Evolutionary conservation across 1,284 basidiomycete species (phyloP).

Genomic region (Malassezia dermatis): DNA sequence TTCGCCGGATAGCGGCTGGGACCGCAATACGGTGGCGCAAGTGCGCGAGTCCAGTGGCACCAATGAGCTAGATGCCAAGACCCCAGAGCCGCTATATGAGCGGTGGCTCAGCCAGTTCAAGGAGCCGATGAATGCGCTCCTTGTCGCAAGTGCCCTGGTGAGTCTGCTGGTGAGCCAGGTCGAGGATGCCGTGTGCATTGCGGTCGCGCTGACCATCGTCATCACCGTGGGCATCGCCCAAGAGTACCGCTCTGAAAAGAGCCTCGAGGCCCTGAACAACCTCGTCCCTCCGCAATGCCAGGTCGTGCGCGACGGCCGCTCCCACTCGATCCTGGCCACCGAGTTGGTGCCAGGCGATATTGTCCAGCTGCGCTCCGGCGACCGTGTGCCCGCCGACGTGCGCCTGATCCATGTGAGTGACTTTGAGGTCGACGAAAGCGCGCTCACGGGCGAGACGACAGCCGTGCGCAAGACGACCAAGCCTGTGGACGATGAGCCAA

Average conservation of each 20-base stretch:
- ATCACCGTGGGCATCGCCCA: constrained; percentile 91
- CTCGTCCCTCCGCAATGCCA: constrained; percentile 93
- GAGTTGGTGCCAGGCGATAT: constrained; percentile 90
- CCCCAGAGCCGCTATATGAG: constrained; percentile 63
- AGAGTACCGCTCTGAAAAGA: constrained; percentile 87
- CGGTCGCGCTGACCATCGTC: constrained; percentile 84
- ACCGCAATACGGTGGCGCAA: constrained; percentile 19
- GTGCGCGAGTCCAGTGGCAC: constrained; percentile 21
- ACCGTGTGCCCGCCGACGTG: constrained; percentile 85
- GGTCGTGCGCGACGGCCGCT: constrained; percentile 59
- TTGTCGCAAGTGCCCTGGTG: constrained; percentile 75
- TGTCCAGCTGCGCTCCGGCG: constrained; percentile 73
- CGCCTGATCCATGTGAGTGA: constrained; percentile 68
- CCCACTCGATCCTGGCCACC: constrained; percentile 67
- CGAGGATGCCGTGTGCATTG: constrained; percentile 87
- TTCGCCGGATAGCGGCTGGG: constrained; percentile 26
- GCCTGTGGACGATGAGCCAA: constrained; percentile 65
- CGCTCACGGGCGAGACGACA: constrained; percentile 83
- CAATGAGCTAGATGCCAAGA: constrained; percentile 83
- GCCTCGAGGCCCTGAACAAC: constrained; percentile 85
- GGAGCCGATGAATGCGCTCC: constrained; percentile 79
- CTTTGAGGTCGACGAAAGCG: constrained; percentile 88
- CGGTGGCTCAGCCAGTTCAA: constrained; percentile 90
- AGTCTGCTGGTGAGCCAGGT: constrained; percentile 83
- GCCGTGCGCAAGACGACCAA: constrained; percentile 60